A percentile compares a stretch with the other conserved stretches of the same genome.
These are phyloP conservation scores for Picea sitchensis DNA, from an alignment of 75 land plant genomes.

Conservation along the genomic window DNA sequence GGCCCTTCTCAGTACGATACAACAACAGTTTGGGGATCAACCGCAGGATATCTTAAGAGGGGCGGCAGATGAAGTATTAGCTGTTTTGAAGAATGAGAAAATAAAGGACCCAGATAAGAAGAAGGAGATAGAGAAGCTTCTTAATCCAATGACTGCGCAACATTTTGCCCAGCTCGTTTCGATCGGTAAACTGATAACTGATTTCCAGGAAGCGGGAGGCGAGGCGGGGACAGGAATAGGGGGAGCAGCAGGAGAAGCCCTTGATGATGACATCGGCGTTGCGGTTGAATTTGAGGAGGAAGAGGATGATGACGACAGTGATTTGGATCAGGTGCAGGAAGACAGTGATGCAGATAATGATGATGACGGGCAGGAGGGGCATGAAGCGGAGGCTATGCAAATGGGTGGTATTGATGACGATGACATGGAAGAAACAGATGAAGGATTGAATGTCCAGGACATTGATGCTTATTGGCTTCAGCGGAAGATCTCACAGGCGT, in stretches of 20 bases:
- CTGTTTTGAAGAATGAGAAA: slow-evolving; percentile 82
- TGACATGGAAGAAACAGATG: slow-evolving; percentile 78
- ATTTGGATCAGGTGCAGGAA: slow-evolving; percentile 81
- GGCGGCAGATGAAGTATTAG: slow-evolving; percentile 90
- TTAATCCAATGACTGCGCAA: slow-evolving; percentile 63
- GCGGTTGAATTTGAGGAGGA: slow-evolving; percentile 95
- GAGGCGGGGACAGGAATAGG: slow-evolving; percentile 31
- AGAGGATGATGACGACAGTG: slow-evolving; percentile 89
- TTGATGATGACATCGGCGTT: slow-evolving; percentile 94
- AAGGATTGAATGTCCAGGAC: slow-evolving; percentile 86
- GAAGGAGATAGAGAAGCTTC: slow-evolving; percentile 91
- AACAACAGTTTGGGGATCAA: slow-evolving; percentile 93
- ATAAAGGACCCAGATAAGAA: slow-evolving; percentile 90
- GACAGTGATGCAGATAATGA: slow-evolving; percentile 76
- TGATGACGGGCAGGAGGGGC: slow-evolving; percentile 45
- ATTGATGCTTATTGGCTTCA: slow-evolving; percentile 99
- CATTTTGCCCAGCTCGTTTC: slow-evolving; percentile 80
- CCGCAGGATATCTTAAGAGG: slow-evolving; percentile 84
- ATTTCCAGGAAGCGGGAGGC: slow-evolving; percentile 65
- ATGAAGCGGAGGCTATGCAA: slow-evolving; percentile 76
- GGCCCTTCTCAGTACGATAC: slow-evolving; percentile 81
- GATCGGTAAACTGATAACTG: slow-evolving; percentile 81
- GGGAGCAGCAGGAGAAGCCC: slow-evolving; percentile 47
- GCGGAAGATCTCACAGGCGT: slow-evolving; percentile 88
- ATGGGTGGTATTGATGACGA: slow-evolving; percentile 89